Conservation (phyloP, 805 yeast genomes). For the Starmerella bombi region DNA sequence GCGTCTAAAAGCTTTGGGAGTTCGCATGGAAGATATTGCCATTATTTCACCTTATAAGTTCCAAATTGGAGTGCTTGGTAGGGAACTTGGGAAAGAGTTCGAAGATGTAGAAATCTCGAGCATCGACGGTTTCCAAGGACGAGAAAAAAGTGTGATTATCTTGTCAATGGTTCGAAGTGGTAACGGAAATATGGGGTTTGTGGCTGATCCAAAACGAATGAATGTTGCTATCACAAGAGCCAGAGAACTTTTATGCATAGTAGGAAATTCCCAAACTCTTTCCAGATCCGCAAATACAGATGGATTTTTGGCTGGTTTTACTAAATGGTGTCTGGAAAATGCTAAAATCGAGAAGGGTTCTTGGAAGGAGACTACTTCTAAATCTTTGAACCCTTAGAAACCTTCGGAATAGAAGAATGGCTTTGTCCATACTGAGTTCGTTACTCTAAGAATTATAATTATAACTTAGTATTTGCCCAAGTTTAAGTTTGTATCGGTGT, state of each 20-base stretch:
- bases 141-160: constrained; percentile 81
- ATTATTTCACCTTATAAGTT: constrained; percentile 84
- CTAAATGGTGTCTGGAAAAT: not conserved
- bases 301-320: not conserved
- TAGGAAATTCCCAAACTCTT: constrained; percentile 67
- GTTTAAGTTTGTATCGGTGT: too few species aligned
- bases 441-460: too few species aligned
- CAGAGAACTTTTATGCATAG: constrained; percentile 64
- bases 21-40: constrained; percentile 51
- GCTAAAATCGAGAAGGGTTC: not conserved
- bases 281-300: constrained; percentile 22
- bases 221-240: constrained; percentile 93
- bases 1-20: constrained; percentile 40
- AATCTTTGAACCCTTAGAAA: too few species aligned
- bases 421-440: too few species aligned
- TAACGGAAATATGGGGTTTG: constrained; percentile 63
- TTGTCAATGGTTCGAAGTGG: constrained; percentile 75
- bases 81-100: constrained; percentile 25
- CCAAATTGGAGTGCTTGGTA: constrained; percentile 55
- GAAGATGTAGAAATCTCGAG: constrained; percentile 60
- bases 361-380: too few species aligned
- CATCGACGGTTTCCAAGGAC: constrained; percentile 93
- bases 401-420: too few species aligned
- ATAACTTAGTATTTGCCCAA: too few species aligned
- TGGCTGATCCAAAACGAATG: constrained; percentile 62